Evolutionary conservation across 1,139 yeast species (phyloP).

Genomic region (Yamadazyma diddensiae): DNA sequence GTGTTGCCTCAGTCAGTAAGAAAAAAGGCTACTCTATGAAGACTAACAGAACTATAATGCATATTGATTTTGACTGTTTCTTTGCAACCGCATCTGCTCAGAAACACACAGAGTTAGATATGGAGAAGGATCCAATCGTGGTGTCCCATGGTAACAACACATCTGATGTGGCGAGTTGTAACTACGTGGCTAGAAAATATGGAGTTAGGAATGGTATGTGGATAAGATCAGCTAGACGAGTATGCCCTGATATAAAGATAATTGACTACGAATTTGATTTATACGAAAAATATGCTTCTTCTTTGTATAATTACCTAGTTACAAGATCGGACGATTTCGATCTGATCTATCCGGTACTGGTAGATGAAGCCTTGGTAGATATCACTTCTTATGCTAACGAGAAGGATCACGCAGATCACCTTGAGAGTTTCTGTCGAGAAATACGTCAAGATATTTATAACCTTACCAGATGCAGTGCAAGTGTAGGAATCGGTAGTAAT

Average conservation of each 20-base stretch:
- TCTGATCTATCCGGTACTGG: constrained; percentile 75
- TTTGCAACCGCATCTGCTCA: constrained; percentile 84
- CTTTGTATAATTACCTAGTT: constrained; percentile 56
- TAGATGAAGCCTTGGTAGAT: constrained; percentile 87
- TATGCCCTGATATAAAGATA: constrained; percentile 63
- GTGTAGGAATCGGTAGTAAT: constrained; percentile 74
- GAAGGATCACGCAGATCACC: constrained; percentile 11
- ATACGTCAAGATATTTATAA: constrained; percentile 46
- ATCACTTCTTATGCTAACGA: constrained; percentile 38
- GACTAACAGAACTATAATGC: constrained; percentile 47
- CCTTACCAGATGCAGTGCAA: constrained; percentile 63
- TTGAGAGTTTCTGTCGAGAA: constrained; percentile 26
- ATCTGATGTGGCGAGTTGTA: constrained; percentile 88
- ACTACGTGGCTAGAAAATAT: constrained; percentile 70
- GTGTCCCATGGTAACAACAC: constrained; percentile 77
- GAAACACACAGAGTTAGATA: constrained; percentile 52
- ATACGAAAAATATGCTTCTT: constrained; percentile 52
- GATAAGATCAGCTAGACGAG: constrained; percentile 59
- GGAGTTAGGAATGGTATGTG: constrained; percentile 92
- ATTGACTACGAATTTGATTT: constrained; percentile 73
- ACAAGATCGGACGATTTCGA: constrained; percentile 45
- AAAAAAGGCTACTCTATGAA: constrained; percentile 3
- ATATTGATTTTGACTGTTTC: constrained; percentile 91
- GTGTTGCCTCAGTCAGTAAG: constrained; percentile 24
- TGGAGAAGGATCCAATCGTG: constrained; percentile 64